Evolutionary conservation across 2,329 filamentous ascomycete species (phyloP).

Genomic region (Cryphonectria parasitica): DNA sequence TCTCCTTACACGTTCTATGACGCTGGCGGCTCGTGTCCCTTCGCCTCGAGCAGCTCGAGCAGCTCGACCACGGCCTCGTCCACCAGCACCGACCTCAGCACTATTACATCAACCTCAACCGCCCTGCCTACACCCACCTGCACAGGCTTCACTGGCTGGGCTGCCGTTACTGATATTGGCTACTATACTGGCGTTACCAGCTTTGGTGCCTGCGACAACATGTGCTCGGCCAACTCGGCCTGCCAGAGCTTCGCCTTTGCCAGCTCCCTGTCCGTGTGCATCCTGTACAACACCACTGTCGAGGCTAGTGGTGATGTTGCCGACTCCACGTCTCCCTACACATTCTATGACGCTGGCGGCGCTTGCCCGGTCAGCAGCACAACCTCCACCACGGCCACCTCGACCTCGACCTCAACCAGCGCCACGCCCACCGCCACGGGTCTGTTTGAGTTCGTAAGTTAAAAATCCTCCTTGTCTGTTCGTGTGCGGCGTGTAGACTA

Average conservation of each 20-base stretch:
- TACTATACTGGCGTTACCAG: constrained; percentile 16
- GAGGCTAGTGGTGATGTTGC: constrained; percentile 31
- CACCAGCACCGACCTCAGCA: neutral
- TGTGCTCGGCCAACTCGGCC: constrained; percentile 20
- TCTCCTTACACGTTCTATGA: constrained; percentile 34
- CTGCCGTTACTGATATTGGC: constrained; percentile 15
- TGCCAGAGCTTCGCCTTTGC: constrained; percentile 25
- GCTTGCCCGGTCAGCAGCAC: constrained; percentile 18
- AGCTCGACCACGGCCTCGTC: constrained; percentile 4
- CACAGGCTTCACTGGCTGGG: constrained; percentile 16
- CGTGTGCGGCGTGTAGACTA: neutral
- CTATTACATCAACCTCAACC: constrained; percentile 3
- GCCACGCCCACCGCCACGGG: constrained; percentile 24
- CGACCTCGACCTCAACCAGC: neutral
- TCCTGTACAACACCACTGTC: constrained; percentile 19
- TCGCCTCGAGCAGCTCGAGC: constrained; percentile 11
- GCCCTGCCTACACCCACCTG: constrained; percentile 12
- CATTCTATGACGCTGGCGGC: constrained; percentile 25
- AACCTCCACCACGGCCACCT: constrained; percentile 9
- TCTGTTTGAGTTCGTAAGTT: constrained; percentile 20
- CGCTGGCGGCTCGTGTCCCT: constrained; percentile 18
- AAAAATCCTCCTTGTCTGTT: neutral
- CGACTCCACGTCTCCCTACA: constrained; percentile 35
- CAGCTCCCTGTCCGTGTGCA: constrained; percentile 7
- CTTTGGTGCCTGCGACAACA: constrained; percentile 17